Conservation (phyloP, 2,329 filamentous ascomycete genomes). For the Grosmannia clavigera region DNA sequence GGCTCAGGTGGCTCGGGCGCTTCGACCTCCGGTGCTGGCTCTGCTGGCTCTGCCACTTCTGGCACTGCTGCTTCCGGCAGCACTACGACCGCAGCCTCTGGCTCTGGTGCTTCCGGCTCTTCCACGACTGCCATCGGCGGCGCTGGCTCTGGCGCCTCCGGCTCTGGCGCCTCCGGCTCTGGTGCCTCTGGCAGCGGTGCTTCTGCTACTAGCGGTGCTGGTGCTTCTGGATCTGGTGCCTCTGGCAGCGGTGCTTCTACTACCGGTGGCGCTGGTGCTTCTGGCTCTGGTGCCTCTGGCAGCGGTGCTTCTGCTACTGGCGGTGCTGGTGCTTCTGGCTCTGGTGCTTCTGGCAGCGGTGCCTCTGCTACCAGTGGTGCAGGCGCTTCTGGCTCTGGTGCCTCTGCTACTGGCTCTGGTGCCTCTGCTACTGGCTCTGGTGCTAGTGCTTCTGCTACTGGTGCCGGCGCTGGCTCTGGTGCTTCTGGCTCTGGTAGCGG, state of each 20-base stretch:
- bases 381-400: background rate
- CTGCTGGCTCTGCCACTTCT: background rate
- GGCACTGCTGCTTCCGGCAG: background rate
- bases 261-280: background rate
- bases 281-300: background rate
- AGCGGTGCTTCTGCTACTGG: conserved; percentile 1
- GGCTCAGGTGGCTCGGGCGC: background rate
- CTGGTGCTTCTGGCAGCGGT: background rate
- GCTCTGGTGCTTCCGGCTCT: background rate
- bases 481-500: background rate
- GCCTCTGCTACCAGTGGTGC: background rate
- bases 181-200: background rate
- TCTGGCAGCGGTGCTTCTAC: background rate
- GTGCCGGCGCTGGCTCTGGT: background rate
- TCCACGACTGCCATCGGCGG: background rate
- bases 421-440: background rate
- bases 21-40: background rate
- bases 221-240: background rate
- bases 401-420: background rate
- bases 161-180: background rate
- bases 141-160: background rate
- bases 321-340: background rate
- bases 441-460: conserved; percentile 1
- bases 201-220: background rate
- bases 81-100: background rate